These are phyloP conservation scores for Aspergillus funiculosus DNA, from an alignment of 495 filamentous ascomycete species.

Conservation along the genomic window DNA sequence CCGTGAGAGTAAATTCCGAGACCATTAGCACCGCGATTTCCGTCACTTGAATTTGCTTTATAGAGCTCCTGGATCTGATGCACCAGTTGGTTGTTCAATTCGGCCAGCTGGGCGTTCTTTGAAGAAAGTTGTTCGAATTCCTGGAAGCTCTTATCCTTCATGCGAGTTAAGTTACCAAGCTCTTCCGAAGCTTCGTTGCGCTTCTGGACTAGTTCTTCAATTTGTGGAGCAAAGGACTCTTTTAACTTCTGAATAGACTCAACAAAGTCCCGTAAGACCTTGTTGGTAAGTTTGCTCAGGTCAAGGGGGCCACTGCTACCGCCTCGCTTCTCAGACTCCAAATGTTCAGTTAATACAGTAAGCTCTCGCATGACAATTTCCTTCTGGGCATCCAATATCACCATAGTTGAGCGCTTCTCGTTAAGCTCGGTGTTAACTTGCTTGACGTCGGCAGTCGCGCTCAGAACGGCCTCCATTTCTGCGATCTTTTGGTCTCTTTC, in stretches of 20 bases:
- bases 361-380: conserved; percentile 93
- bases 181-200: conserved; percentile 78
- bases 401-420: conserved; percentile 93
- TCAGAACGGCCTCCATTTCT: conserved; percentile 71
- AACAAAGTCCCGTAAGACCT: conserved; percentile 81
- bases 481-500: conserved; percentile 73
- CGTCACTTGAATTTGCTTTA: conserved; percentile 65
- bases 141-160: conserved; percentile 85
- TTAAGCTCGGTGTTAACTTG: conserved; percentile 78
- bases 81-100: conserved; percentile 90
- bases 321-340: conserved; percentile 60
- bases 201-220: conserved; percentile 79
- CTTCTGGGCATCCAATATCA: conserved; percentile 88
- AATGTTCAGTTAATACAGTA: conserved; percentile 74
- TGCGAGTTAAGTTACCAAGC: conserved; percentile 65
- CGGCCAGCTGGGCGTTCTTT: conserved; percentile 89
- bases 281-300: conserved; percentile 69
- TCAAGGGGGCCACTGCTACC: conserved; percentile 55
- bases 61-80: conserved; percentile 91
- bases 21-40: conserved; percentile 57
- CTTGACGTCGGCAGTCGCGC: conserved; percentile 71
- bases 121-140: conserved; percentile 91
- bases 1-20: conserved; percentile 77
- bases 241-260: conserved; percentile 82
- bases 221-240: conserved; percentile 65